Evolutionary conservation across 306 rosid species (phyloP), one percentile per base, ranked within the genome.

Genomic region (Cucumis hystrix): DNA sequence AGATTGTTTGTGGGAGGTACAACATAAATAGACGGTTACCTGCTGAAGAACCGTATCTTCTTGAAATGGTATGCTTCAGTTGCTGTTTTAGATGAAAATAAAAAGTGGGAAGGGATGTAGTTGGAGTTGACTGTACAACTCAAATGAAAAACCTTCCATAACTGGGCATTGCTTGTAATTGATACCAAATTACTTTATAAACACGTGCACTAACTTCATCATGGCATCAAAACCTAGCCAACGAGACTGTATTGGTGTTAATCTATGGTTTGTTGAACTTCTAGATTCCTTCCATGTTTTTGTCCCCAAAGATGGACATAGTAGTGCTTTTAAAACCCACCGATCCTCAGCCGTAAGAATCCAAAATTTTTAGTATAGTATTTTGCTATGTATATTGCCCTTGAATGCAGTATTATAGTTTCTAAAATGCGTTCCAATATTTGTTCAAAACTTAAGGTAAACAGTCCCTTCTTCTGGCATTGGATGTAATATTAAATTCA

Each of bases 1-100:
- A 92, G 81, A 90, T 92, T 79, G 91, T 93, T 69, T 85, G 91
- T 76, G 98, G 98, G 79, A 89, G 93, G 85, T 35, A 74, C 76
- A 89, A 93, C 85, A 89, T 91, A 74, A 89, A 88, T 76, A 87
- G 83, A 78, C 83, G 84, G 37, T 88, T 93, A 76, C 93, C 93
- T 41, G 64, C 68, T 23, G 80, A 84, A 77, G 96, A 89, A 20
- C 93, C 80, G 30, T 88, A 83, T 86, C 98, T 93, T 83, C 96
- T 91, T 66, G 82, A 85, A 81, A 81, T 84, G 91, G 98, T 93
- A 84, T 66, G 86, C 28, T 64, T 74, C 47, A 63, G 30, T 15
- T 59, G 39, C 37, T 73, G 74, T 49, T 74, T 81, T 71, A 25
- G 8, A 71, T 71, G 60, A 49, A 47, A 47, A 71, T 47, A 71